Evolutionary conservation across 2,329 filamentous ascomycete genomes (phyloP).

Genomic region (Thelonectria olida): DNA sequence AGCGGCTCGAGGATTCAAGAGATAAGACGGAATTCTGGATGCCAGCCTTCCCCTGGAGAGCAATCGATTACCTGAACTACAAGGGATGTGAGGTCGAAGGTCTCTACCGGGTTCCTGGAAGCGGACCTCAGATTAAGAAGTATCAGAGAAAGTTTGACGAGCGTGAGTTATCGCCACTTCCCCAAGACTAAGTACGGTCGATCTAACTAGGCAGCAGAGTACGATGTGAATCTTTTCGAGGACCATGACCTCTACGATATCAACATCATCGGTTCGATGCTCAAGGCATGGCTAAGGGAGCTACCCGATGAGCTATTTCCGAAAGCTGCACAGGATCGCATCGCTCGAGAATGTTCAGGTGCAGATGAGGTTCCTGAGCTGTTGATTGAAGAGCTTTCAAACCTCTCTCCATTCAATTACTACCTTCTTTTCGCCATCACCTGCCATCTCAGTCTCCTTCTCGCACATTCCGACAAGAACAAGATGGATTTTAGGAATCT

Average conservation of each 20-base stretch:
- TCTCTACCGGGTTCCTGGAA: constrained; percentile 90
- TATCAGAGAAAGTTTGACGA: constrained; percentile 94
- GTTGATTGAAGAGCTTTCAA: constrained; percentile 90
- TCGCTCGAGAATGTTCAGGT: constrained; percentile 81
- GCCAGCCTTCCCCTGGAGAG: constrained; percentile 93
- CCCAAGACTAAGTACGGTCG: background rate
- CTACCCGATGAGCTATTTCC: constrained; percentile 95
- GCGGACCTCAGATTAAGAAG: constrained; percentile 88
- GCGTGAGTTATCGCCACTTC: constrained; percentile 59
- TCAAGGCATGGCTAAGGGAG: constrained; percentile 95
- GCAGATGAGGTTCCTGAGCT: constrained; percentile 84
- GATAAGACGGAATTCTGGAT: constrained; percentile 99
- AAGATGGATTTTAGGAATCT: constrained; percentile 98
- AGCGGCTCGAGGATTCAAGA: constrained; percentile 83
- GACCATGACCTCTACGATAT: constrained; percentile 92
- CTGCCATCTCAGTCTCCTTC: constrained; percentile 89
- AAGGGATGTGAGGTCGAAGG: constrained; percentile 95
- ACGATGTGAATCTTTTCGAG: constrained; percentile 89
- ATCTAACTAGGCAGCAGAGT: constrained; percentile 60
- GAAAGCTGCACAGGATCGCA: constrained; percentile 80
- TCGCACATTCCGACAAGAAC: constrained; percentile 93
- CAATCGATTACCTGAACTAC: constrained; percentile 95
- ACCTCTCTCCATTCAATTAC: constrained; percentile 96
- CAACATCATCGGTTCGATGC: constrained; percentile 94
- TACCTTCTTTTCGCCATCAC: constrained; percentile 98